Evolutionary conservation across 2,329 filamentous ascomycete species (phyloP), one percentile per base, ranked within the genome.

Genomic region (Hymenotorrendiella dingleyae): DNA sequence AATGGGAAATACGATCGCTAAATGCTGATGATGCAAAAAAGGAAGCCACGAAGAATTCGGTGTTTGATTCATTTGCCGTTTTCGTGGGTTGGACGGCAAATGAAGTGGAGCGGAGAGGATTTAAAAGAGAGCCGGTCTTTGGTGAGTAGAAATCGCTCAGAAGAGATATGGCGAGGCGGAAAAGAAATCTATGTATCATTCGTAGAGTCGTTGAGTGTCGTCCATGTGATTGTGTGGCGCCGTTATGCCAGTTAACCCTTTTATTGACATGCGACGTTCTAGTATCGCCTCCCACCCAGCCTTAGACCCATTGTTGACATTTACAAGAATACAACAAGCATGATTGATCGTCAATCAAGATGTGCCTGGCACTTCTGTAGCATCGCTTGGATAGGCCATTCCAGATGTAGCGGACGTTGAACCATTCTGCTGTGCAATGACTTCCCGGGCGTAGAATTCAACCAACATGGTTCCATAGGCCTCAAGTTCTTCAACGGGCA

Each of bases 391-490:
- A 39, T 57, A 58, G 11, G 52, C 46, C 50, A 53, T 56, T 28
- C 55, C 46, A n/a, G 47, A 28, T 8, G 49, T 27, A 6, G 41
- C 21, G 27, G 35, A 49, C 12, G 49, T 45, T 16, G 46, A 30
- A 3, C 42, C 51, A 43, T 58, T 50, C 19, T 53, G 69, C 56
- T 84, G 80, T 20, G 78, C 71, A 20, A 95, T 78, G 12, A 96
- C 83, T 63, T 98, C 93, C 41, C 91, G 76, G 0, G 89, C 91
- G 60, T 97, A 98, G 60, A 97, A 98, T 60, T 97, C 91, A 12
- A 98, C 93, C 10, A 98, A 73, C 91, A 97, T 97, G 1, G 93
- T 98, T 4, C 89, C 93, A 57, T 98, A 98, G 0, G 89, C 88
- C 64, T 98, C 93, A 46, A 98, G 78, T 58, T 97, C 91, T 67